phyloP scores from a whole-genome alignment of 2,329 filamentous ascomycete species.

The Cladosporium sp. region DNA sequence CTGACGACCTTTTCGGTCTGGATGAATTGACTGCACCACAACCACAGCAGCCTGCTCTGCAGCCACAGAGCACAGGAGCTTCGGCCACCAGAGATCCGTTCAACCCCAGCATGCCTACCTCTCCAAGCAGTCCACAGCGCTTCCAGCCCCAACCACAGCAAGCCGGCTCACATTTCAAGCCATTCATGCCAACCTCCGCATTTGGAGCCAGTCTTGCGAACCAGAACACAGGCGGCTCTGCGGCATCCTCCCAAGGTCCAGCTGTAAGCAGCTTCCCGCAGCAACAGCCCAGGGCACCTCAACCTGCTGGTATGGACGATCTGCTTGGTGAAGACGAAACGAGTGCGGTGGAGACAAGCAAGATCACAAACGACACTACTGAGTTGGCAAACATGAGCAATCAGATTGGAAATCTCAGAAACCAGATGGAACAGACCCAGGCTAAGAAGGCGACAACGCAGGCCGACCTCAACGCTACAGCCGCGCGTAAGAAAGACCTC shows the following conservation, averaged over 20 bases:
- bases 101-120: slow-evolving; percentile 45
- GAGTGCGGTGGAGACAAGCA: slow-evolving; percentile 74
- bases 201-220: slow-evolving; percentile 80
- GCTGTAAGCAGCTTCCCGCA: slow-evolving; percentile 22
- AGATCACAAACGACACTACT: slow-evolving; percentile 80
- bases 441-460: slow-evolving; percentile 74
- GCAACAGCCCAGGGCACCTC: slow-evolving; percentile 35
- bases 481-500: slow-evolving; percentile 85
- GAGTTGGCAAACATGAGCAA: slow-evolving; percentile 95
- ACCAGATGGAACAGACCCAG: slow-evolving; percentile 91
- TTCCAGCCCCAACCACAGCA: slow-evolving; percentile 24
- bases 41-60: slow-evolving; percentile 49
- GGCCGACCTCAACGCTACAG: slow-evolving; percentile 75
- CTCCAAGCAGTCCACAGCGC: slow-evolving; percentile 49
- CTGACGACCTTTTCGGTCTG: slow-evolving; percentile 90
- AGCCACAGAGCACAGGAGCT: slow-evolving; percentile 70
- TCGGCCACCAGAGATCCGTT: slow-evolving; percentile 63
- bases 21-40: slow-evolving; percentile 62
- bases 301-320: slow-evolving; percentile 63
- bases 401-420: slow-evolving; percentile 84
- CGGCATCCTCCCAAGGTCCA: slow-evolving; percentile 24
- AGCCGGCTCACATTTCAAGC: slow-evolving; percentile 63
- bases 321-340: slow-evolving; percentile 80
- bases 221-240: slow-evolving; percentile 67
- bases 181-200: slow-evolving; percentile 85